Percentiles rank a stretch among this genome's conserved stretches.
Conservation (phyloP, 805 yeast species). For the Ogataea paraovalis region DNA sequence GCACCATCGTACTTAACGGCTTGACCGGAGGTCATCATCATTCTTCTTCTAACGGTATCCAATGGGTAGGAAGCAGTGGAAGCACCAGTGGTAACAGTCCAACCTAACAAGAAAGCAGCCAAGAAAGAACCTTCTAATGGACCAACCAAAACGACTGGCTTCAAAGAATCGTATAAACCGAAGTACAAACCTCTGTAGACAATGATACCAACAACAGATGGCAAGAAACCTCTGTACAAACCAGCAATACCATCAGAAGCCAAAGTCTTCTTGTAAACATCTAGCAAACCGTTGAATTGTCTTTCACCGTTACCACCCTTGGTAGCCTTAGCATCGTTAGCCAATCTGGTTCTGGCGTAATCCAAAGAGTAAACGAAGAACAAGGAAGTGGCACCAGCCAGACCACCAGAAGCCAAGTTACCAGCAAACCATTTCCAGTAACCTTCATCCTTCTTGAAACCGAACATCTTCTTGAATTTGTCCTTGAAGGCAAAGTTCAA, state of each 20-base stretch:
- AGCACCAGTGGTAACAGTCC: slow-evolving; percentile 98
- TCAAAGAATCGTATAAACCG: slow-evolving; percentile 95
- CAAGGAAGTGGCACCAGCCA: slow-evolving; percentile 95
- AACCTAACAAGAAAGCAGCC: slow-evolving; percentile 94
- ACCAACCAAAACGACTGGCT: slow-evolving; percentile 93
- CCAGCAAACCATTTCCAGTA: slow-evolving; percentile 95
- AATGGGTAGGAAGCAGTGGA: slow-evolving; percentile 98
- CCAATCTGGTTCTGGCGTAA: slow-evolving; percentile 98
- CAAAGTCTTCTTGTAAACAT: slow-evolving; percentile 93
- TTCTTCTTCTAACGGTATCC: slow-evolving; percentile 99
- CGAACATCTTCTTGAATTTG: slow-evolving; percentile 91
- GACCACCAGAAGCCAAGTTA: slow-evolving; percentile 98
- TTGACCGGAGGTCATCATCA: slow-evolving; percentile 99
- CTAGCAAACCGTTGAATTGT: slow-evolving; percentile 95
- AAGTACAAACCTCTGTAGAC: slow-evolving; percentile 99
- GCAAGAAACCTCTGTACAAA: slow-evolving; percentile 99
- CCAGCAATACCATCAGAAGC: slow-evolving; percentile 97
- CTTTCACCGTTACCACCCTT: slow-evolving; percentile 83
- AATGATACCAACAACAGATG: slow-evolving; percentile 95
- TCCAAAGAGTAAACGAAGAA: slow-evolving; percentile 94
- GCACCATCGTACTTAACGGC: slow-evolving; percentile 96
- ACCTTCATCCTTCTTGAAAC: slow-evolving; percentile 93
- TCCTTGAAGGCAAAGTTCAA: slow-evolving; percentile 98
- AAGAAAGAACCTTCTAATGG: slow-evolving; percentile 90
- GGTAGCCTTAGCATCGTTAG: slow-evolving; percentile 93